Base-by-base conservation (phyloP, 139 green algal genomes). In the Astrephomene gubernaculifera region DNA sequence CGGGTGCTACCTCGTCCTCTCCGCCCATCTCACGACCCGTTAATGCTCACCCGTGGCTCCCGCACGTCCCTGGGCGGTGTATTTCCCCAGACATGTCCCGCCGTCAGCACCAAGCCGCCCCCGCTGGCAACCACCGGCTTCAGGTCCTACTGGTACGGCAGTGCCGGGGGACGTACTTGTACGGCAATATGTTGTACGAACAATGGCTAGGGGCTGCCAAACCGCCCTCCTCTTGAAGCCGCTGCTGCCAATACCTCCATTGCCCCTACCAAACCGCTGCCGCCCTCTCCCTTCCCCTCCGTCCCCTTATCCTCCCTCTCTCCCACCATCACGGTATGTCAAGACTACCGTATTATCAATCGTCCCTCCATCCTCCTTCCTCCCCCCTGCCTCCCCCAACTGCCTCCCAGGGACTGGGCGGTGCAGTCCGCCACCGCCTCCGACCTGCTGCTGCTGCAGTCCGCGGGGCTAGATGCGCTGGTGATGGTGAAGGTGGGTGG, bases 401-500 rank as follows among this genome's bases (percentile, higher is more conserved):
- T 17, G 33, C 33, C 68, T n/a, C n/a, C 1, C 57, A 82, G 75
- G 27, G 75, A 82, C 75, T 82, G 75, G 75, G 75, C 75, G 54
- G 9, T 60, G 33, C 33, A 43, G 0, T n/a, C 71, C 12, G 45
- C 69, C 57, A 39, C 49, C 22, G 57, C 61, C 35, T 57, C 43
- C 3, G 82, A 87, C 74, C 49, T 72, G 43, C 5, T 65, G 52
- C 82, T 87, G 57, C 82, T 87, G 17, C n/a, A 53, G 38, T 70
- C 54, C 5, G 27, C 39, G 1, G 82, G 82, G 0, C 60, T 87
- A 21, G 82, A 87, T 31, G 82, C 82, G 41, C 82, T 87, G 82
- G 82, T 87, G 25, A n/a, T 90, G 19, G 86, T 87, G n/a, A 90
- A 90, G 81, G 35, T 75, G 24, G n/a, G n/a, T n/a, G n/a, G n/a